Percentiles rank a stretch among this genome's conserved stretches.
Evolutionary conservation across 2,329 filamentous ascomycete species (phyloP).

Genomic region (Venturia pyrina): DNA sequence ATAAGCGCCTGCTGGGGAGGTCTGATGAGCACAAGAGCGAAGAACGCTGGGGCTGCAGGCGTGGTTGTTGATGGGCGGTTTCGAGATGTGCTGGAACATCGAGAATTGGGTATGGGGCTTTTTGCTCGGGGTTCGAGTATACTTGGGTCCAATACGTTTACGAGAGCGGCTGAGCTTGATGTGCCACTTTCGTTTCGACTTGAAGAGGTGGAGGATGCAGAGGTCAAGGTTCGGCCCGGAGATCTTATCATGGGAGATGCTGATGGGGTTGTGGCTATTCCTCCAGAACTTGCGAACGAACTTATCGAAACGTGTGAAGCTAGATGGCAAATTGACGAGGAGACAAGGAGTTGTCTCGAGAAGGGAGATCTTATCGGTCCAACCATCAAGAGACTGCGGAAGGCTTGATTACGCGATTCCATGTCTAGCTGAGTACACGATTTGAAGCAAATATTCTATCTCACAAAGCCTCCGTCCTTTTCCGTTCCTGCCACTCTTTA

Average conservation of each 20-base stretch:
- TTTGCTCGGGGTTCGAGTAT: conserved; percentile 26
- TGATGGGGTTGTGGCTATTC: conserved; percentile 22
- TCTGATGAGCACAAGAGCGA: conserved; percentile 28
- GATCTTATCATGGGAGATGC: conserved; percentile 27
- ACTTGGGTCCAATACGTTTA: conserved; percentile 27
- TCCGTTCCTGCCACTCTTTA: background rate
- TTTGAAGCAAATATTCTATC: background rate
- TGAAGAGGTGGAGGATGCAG: conserved; percentile 10
- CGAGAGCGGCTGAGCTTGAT: conserved; percentile 25
- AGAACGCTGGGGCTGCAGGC: conserved; percentile 25
- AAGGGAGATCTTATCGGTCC: conserved; percentile 26
- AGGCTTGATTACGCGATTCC: conserved; percentile 9
- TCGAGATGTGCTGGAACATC: conserved; percentile 25
- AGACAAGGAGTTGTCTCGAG: conserved; percentile 23
- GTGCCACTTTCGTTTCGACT: conserved; percentile 23
- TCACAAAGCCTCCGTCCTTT: background rate
- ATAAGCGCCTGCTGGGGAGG: conserved; percentile 30
- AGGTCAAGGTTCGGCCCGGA: conserved; percentile 23
- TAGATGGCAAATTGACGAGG: conserved; percentile 26
- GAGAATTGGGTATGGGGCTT: conserved; percentile 19
- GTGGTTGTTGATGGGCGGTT: conserved; percentile 31
- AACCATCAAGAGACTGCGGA: conserved; percentile 26
- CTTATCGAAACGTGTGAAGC: conserved; percentile 24
- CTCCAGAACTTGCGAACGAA: conserved; percentile 20
- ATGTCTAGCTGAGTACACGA: too few relatives aligned